phyloP scores from a whole-genome alignment of 805 yeast genomes.

The Teunomyces tritomae region DNA sequence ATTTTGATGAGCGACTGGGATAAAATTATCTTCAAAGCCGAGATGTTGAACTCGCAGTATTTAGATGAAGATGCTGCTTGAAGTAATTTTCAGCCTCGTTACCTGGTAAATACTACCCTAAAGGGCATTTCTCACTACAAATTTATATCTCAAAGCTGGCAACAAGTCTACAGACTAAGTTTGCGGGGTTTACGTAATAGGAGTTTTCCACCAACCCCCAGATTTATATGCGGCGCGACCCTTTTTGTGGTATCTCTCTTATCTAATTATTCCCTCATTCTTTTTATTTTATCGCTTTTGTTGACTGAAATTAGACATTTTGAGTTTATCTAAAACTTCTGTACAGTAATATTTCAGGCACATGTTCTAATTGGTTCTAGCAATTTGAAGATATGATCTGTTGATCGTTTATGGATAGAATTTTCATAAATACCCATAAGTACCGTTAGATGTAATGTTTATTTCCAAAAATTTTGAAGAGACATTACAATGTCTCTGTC shows the following conservation, averaged over 20 bases:
- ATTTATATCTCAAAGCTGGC: too few relatives aligned
- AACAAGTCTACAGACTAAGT: too few relatives aligned
- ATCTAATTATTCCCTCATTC: not conserved
- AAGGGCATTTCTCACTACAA: not conserved
- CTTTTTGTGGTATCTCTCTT: not conserved
- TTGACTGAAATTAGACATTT: not conserved
- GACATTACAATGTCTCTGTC: not conserved
- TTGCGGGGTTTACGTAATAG: too few relatives aligned
- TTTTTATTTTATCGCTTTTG: not conserved
- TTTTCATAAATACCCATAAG: not conserved
- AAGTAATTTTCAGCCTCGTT: not conserved
- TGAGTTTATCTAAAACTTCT: not conserved
- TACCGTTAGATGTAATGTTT: not conserved
- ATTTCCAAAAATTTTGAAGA: not conserved
- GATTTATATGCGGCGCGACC: too few relatives aligned
- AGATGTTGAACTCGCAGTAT: conserved; percentile 9
- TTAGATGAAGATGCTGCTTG: not conserved
- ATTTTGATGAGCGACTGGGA: conserved; percentile 56
- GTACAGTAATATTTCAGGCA: not conserved
- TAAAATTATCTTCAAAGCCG: conserved; percentile 36
- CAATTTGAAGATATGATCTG: not conserved
- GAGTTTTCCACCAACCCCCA: too few relatives aligned
- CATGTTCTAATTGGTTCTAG: not conserved
- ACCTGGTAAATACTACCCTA: not conserved
- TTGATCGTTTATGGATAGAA: not conserved